Evolutionary conservation across 1,139 yeast genomes (phyloP), one percentile per base, ranked within the genome.

Genomic region (Saccharomyces hybrid): DNA sequence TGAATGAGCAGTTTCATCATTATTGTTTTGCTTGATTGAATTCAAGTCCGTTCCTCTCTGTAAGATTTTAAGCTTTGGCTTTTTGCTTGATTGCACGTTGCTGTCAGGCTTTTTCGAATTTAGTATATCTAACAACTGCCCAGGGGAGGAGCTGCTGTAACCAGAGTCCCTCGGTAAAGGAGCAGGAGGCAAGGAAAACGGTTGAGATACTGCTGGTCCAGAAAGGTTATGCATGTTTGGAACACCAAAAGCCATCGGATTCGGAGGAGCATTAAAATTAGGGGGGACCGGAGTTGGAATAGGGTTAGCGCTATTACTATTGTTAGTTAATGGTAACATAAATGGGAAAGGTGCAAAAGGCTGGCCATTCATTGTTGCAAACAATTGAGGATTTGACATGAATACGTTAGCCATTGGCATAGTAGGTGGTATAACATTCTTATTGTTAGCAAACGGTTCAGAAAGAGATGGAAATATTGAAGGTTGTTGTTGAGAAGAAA

Each of bases 171-270:
- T 20, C 52, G 56, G 11, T 60, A 63, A 52, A 56, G 69, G 42
- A 13, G 20, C 23, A 3, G 20, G n/a, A 9, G 28, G 42, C 25
- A 23, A 4, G 32, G 44, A 11, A 23, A 27, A 13, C 4, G 47
- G 13, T 20, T 16, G 59, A n/a, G 61, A 68, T 47, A 71, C 66
- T 2, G 80, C 78, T 42, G 76, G 75, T 60, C 74, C 78, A 49
- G 74, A 73, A 47, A 79, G 70, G 5, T 75, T 66, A 23, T 73
- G 76, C 2, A 81, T 77, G 48, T 73, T 73, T 32, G 83, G 83
- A 28, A 73, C 74, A 50, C 61, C 54, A 20, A 55, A 56, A 49
- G 58, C 61, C 11, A 38, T 52, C 48, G 48, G 59, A 54, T 47
- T 58, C 32, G 38, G 59, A 50, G 32, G 54, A 54, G 48, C 54